These are phyloP conservation scores for Shiraia bambusicola DNA, from an alignment of 2,329 filamentous ascomycete genomes.

Conservation along the genomic window DNA sequence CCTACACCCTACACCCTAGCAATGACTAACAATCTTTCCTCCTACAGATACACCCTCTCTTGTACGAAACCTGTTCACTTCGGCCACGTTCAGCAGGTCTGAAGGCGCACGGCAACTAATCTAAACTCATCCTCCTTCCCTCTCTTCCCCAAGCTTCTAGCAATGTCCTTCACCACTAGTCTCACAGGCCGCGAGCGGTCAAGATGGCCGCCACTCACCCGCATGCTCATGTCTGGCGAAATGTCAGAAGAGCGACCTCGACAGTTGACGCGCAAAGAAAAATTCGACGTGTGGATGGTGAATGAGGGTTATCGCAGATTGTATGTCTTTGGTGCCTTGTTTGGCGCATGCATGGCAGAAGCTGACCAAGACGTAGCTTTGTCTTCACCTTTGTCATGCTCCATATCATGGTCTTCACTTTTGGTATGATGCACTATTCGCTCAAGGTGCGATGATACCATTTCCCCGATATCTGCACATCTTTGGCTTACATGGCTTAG, in stretches of 20 bases:
- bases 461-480: background rate
- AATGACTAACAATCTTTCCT: conserved; percentile 1
- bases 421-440: conserved; percentile 77
- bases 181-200: conserved; percentile 62
- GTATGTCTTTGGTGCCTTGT: conserved; percentile 56
- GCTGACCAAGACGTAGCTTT: conserved; percentile 57
- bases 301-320: conserved; percentile 82
- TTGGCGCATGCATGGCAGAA: background rate
- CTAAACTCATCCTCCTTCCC: conserved; percentile 16
- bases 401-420: conserved; percentile 75
- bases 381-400: conserved; percentile 73
- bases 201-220: conserved; percentile 79
- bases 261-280: conserved; percentile 67
- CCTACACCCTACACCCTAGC: background rate
- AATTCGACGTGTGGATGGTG: conserved; percentile 84
- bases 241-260: conserved; percentile 74
- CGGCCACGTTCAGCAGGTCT: conserved; percentile 45
- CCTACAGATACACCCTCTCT: conserved; percentile 27
- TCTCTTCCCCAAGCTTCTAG: conserved; percentile 13
- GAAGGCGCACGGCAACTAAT: conserved; percentile 36
- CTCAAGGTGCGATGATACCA: conserved; percentile 57
- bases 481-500: conserved; percentile 20
- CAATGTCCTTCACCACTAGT: conserved; percentile 38
- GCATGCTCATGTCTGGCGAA: conserved; percentile 80
- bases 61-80: conserved; percentile 26